Percentiles rank a stretch among this genome's conserved stretches.
These are phyloP conservation scores for Tetragonia tetragonoides DNA, from an alignment of 148 eudicot species.

Conservation along the genomic window DNA sequence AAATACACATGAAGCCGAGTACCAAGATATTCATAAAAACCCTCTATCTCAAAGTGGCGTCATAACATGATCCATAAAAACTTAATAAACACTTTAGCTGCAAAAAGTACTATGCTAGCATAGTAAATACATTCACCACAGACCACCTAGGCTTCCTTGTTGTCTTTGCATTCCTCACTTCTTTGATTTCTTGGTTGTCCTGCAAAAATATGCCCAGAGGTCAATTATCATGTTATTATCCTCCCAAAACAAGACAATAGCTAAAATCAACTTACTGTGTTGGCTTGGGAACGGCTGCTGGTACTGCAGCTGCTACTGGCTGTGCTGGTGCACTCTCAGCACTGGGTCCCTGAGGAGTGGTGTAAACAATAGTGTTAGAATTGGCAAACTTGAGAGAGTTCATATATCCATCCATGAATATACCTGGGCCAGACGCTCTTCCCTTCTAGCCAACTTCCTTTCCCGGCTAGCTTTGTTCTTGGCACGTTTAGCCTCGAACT, in stretches of 20 bases:
- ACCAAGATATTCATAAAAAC: conserved; percentile 18
- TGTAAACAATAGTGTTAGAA: neutral
- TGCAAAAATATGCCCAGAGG: neutral
- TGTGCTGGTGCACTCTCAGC: conserved; percentile 45
- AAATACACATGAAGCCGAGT: conserved; percentile 27
- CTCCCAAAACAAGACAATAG: neutral
- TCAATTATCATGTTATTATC: neutral
- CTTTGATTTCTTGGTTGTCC: conserved; percentile 35
- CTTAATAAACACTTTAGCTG: conserved; percentile 18
- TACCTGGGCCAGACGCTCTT: conserved; percentile 67
- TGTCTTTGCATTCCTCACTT: conserved; percentile 26
- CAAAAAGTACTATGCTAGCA: conserved; percentile 33
- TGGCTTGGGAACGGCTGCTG: conserved; percentile 41
- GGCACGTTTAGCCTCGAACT: conserved; percentile 66
- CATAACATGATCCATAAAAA: conserved; percentile 29
- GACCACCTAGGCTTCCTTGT: conserved; percentile 18
- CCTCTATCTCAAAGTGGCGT: conserved; percentile 18
- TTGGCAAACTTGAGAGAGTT: neutral
- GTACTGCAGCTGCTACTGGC: conserved; percentile 30
- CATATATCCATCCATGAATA: neutral
- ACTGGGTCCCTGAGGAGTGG: conserved; percentile 46
- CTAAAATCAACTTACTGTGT: conserved; percentile 24
- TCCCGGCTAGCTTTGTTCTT: conserved; percentile 78
- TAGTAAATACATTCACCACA: conserved; percentile 27
- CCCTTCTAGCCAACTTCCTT: conserved; percentile 59